These are phyloP conservation scores for Fusarium pininemorale DNA, from an alignment of 2,329 filamentous ascomycete species.

Conservation along the genomic window DNA sequence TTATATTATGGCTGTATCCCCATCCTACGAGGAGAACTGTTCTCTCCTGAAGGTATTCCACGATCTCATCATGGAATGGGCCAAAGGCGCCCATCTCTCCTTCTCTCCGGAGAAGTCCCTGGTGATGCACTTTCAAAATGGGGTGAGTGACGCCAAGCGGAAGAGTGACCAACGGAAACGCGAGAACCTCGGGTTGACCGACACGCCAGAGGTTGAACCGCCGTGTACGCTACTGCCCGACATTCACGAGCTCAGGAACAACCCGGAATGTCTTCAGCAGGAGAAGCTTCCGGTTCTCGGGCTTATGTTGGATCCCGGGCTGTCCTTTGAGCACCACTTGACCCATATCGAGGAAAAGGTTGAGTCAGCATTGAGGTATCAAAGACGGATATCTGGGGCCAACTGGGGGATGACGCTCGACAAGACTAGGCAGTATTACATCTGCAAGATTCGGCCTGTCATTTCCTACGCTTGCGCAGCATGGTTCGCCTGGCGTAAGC, in stretches of 20 bases:
- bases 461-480: slow-evolving; percentile 10
- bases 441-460: slow-evolving; percentile 3
- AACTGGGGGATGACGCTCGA: not conserved
- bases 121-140: not conserved
- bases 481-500: not conserved
- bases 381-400: not conserved
- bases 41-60: not conserved
- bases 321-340: not conserved
- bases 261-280: not conserved
- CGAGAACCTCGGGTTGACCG: not conserved
- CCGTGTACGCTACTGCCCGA: not conserved
- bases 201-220: not conserved
- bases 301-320: not conserved
- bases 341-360: not conserved
- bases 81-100: not conserved
- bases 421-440: not conserved
- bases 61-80: not conserved
- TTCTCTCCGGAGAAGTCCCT: slow-evolving; percentile 5
- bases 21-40: slow-evolving; percentile 1
- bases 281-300: not conserved
- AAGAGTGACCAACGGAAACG: not conserved
- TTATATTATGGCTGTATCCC: not conserved
- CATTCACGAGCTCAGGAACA: not conserved
- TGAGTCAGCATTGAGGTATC: not conserved
- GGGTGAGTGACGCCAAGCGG: not conserved